Conservation (phyloP, 164 flowering plant species). For the Houttuynia cordata region DNA sequence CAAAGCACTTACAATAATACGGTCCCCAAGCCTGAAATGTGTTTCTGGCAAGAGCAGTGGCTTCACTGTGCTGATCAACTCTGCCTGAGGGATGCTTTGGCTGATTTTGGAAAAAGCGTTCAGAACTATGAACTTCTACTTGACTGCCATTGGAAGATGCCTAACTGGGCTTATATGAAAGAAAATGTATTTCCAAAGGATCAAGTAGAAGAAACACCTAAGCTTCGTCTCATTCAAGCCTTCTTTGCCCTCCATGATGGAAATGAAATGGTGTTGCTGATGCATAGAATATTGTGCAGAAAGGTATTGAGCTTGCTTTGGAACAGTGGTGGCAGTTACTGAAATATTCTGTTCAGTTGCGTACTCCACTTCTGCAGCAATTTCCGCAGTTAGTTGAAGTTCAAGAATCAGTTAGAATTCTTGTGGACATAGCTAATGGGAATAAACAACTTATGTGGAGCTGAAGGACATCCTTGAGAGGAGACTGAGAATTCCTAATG, state of each 20-base stretch:
- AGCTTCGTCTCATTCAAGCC: slow-evolving; percentile 67
- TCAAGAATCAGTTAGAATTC: slow-evolving; percentile 79
- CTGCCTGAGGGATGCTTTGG: slow-evolving; percentile 87
- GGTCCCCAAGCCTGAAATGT: slow-evolving; percentile 99
- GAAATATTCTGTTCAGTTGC: slow-evolving; percentile 76
- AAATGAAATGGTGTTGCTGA: slow-evolving; percentile 74
- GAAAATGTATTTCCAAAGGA: slow-evolving; percentile 81
- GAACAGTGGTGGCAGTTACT: slow-evolving; percentile 97
- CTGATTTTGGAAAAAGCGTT: slow-evolving; percentile 68
- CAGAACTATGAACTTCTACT: slow-evolving; percentile 80
- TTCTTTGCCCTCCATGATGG: slow-evolving; percentile 85
- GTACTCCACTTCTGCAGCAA: slow-evolving; percentile 81
- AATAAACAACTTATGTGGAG: slow-evolving; percentile 77
- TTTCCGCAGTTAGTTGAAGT: slow-evolving; percentile 88
- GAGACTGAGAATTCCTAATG: slow-evolving; percentile 96
- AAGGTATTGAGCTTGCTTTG: slow-evolving; percentile 83
- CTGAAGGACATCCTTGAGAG: slow-evolving; percentile 97
- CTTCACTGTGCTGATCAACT: slow-evolving; percentile 81
- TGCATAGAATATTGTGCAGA: slow-evolving; percentile 77
- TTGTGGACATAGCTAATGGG: slow-evolving; percentile 83
- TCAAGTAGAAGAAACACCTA: slow-evolving; percentile 86
- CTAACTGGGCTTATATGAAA: slow-evolving; percentile 83
- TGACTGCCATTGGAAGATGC: slow-evolving; percentile 80
- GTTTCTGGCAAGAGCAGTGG: slow-evolving; percentile 99
- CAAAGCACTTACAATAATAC: slow-evolving; percentile 95